A percentile compares a stretch with the other conserved stretches of the same genome.
Evolutionary conservation across 495 filamentous ascomycete genomes (phyloP).

Genomic region (Viridothelium virens): DNA sequence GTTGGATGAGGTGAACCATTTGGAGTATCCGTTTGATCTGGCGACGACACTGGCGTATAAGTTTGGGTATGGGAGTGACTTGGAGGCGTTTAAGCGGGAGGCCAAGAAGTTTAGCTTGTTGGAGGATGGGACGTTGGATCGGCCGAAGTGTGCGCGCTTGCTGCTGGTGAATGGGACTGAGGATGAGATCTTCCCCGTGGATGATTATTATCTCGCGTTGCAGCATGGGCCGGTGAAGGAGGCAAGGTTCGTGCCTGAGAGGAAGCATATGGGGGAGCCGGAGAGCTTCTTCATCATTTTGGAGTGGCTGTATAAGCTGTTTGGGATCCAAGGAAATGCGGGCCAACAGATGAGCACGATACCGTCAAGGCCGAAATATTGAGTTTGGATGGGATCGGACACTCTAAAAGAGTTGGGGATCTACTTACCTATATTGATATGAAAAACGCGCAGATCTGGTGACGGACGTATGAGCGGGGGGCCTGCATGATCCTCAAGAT

Average conservation of each 20-base stretch:
- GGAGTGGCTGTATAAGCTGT: constrained; percentile 36
- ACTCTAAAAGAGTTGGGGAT: neutral
- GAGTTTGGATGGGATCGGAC: neutral
- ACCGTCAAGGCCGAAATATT: constrained; percentile 37
- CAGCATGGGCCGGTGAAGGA: constrained; percentile 70
- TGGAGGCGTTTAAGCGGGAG: constrained; percentile 52
- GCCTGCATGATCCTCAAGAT: constrained; percentile 11
- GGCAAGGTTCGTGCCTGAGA: constrained; percentile 36
- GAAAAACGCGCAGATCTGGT: neutral
- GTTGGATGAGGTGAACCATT: constrained; percentile 58
- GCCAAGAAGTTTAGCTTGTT: constrained; percentile 66
- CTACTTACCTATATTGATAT: neutral
- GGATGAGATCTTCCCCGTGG: constrained; percentile 59
- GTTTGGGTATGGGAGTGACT: constrained; percentile 53
- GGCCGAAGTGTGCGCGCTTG: constrained; percentile 50
- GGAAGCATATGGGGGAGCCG: constrained; percentile 42
- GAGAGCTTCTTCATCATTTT: constrained; percentile 36
- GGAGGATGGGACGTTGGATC: constrained; percentile 58
- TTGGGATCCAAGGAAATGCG: constrained; percentile 33
- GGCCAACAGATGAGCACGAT: constrained; percentile 33
- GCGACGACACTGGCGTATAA: constrained; percentile 60
- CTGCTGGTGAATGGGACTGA: constrained; percentile 56
- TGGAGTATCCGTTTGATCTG: constrained; percentile 71
- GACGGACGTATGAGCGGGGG: neutral
- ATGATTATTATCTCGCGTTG: constrained; percentile 61